Conservation (phyloP, 1,284 basidiomycete genomes). For the Psilocybe mexicana region DNA sequence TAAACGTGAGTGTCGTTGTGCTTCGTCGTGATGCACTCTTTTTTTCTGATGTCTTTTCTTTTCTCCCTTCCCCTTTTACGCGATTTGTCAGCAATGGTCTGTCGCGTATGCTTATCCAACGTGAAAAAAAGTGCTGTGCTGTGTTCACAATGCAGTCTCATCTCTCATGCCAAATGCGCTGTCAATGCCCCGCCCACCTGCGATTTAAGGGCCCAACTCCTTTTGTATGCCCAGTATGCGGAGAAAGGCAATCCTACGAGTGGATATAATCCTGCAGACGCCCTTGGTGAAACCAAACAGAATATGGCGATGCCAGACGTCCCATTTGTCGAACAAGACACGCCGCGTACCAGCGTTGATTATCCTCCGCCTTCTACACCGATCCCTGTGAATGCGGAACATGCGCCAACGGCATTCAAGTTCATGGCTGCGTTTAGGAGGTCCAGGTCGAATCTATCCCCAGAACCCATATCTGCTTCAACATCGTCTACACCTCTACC, state of each 20-base stretch:
- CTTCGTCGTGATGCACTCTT: constrained; percentile 16
- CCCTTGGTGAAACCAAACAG: constrained; percentile 41
- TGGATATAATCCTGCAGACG: constrained; percentile 53
- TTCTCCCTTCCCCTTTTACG: not conserved
- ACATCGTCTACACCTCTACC: constrained; percentile 30
- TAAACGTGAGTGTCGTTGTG: constrained; percentile 66
- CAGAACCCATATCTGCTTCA: constrained; percentile 33
- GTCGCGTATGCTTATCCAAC: constrained; percentile 78
- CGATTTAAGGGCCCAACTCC: constrained; percentile 76
- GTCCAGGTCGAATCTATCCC: constrained; percentile 50
- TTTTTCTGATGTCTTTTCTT: constrained; percentile 2
- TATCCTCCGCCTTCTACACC: constrained; percentile 33
- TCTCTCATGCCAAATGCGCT: constrained; percentile 83
- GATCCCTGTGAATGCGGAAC: constrained; percentile 36
- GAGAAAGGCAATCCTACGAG: constrained; percentile 58
- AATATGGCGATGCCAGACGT: constrained; percentile 57
- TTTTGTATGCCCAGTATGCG: constrained; percentile 72
- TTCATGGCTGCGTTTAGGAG: constrained; percentile 65
- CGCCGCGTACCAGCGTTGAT: constrained; percentile 55
- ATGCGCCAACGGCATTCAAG: constrained; percentile 62
- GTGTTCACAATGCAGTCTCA: constrained; percentile 88
- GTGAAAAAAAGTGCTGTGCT: constrained; percentile 89
- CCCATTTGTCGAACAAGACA: constrained; percentile 45
- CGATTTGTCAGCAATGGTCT: constrained; percentile 72
- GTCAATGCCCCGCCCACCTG: constrained; percentile 76